Conservation (phyloP, 2,329 filamentous ascomycete species). For the Fusarium siculi region DNA sequence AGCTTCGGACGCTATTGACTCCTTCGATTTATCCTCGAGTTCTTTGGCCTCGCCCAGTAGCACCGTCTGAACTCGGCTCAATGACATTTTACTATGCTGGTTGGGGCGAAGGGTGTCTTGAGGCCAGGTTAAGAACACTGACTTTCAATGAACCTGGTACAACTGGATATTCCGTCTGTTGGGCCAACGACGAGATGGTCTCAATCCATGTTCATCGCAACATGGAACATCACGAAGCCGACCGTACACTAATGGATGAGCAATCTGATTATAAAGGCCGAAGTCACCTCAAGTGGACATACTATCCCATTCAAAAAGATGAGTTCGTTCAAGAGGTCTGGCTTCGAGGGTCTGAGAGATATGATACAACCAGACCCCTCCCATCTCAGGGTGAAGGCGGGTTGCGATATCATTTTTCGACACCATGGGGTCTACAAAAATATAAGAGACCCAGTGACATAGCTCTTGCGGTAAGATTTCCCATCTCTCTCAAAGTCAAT, state of each 20-base stretch:
- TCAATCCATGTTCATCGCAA: not conserved
- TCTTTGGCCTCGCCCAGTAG: not conserved
- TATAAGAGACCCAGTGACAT: slow-evolving; percentile 19
- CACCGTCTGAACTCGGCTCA: not conserved
- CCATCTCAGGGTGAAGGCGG: not conserved
- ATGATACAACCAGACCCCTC: not conserved
- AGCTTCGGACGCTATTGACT: not conserved
- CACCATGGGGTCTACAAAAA: not conserved
- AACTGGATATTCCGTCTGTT: slow-evolving; percentile 21
- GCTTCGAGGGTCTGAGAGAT: not conserved
- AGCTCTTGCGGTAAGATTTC: not conserved
- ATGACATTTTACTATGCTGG: slow-evolving; percentile 12
- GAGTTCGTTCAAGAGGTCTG: slow-evolving; percentile 18
- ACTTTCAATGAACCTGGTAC: slow-evolving; percentile 5
- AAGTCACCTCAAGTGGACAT: not conserved
- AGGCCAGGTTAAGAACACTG: slow-evolving; percentile 8
- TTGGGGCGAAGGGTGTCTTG: slow-evolving; percentile 7
- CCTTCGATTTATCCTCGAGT: not conserved
- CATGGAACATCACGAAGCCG: accelerated
- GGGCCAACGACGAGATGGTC: not conserved
- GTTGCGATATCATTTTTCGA: not conserved
- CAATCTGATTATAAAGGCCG: not conserved
- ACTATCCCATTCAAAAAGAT: not conserved
- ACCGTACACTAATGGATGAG: too few relatives aligned
- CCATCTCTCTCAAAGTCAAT: not conserved